These are phyloP conservation scores for Botrytis porri DNA, from an alignment of 2,329 filamentous ascomycete genomes.

Conservation along the genomic window DNA sequence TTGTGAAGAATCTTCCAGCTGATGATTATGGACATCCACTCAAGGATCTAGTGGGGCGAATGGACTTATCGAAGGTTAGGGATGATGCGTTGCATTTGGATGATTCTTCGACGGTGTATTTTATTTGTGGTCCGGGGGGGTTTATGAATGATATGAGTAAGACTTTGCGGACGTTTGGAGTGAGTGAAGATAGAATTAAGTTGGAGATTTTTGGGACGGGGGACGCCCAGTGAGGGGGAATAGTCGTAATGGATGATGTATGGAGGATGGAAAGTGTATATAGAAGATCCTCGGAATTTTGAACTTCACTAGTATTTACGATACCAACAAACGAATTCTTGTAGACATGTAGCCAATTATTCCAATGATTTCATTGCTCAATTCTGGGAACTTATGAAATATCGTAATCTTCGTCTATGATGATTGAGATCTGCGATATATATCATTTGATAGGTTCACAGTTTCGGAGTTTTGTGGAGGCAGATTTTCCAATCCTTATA, in stretches of 20 bases:
- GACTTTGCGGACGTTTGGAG: background rate
- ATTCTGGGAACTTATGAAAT: fast-evolving
- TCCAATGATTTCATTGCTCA: background rate
- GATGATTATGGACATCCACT: background rate
- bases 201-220: slow-evolving; percentile 14
- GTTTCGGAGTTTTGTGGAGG: background rate
- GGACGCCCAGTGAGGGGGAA: background rate
- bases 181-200: background rate
- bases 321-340: background rate
- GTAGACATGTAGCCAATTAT: background rate
- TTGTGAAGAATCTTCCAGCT: background rate
- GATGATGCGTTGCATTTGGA: slow-evolving; percentile 1
- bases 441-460: background rate
- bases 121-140: slow-evolving; percentile 10
- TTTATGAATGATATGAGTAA: slow-evolving; percentile 14
- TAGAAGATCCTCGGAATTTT: background rate
- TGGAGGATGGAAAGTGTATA: background rate
- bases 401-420: background rate
- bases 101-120: background rate
- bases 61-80: slow-evolving; percentile 5
- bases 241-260: too few relatives aligned
- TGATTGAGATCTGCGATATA: background rate
- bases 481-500: background rate
- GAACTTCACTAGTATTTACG: background rate
- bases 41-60: background rate